These are phyloP conservation scores for Talaromyces liani DNA, from an alignment of 495 filamentous ascomycete genomes.

Conservation along the genomic window DNA sequence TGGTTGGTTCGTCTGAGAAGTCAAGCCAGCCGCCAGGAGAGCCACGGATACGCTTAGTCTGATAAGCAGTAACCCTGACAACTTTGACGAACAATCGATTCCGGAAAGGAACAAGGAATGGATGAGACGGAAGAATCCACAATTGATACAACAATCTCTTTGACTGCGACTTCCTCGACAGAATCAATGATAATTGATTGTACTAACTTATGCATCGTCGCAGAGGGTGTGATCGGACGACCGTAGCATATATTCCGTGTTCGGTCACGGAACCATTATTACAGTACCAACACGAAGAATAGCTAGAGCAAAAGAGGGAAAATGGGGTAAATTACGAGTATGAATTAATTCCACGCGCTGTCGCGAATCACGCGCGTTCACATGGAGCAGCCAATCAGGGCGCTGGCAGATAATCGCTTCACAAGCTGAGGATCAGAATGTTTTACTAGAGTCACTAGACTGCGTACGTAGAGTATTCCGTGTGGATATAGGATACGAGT, in stretches of 20 bases:
- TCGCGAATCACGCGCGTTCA: background rate
- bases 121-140: background rate
- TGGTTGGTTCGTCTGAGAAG: background rate
- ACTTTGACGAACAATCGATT: background rate
- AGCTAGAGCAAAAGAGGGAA: too few relatives aligned
- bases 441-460: background rate
- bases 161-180: background rate
- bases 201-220: background rate
- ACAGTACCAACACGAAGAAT: background rate
- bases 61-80: background rate
- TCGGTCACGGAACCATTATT: background rate
- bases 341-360: background rate
- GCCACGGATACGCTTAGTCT: background rate
- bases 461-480: too few relatives aligned
- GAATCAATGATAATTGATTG: background rate
- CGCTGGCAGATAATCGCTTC: background rate
- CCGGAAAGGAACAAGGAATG: background rate
- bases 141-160: background rate
- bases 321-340: background rate
- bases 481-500: too few relatives aligned
- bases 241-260: conserved; percentile 2
- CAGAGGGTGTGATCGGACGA: background rate
- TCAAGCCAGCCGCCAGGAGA: background rate
- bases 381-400: background rate
- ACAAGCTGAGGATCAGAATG: background rate